Base-by-base conservation (phyloP, 2,329 filamentous ascomycete species). In the Leptoxyphium fumago region DNA sequence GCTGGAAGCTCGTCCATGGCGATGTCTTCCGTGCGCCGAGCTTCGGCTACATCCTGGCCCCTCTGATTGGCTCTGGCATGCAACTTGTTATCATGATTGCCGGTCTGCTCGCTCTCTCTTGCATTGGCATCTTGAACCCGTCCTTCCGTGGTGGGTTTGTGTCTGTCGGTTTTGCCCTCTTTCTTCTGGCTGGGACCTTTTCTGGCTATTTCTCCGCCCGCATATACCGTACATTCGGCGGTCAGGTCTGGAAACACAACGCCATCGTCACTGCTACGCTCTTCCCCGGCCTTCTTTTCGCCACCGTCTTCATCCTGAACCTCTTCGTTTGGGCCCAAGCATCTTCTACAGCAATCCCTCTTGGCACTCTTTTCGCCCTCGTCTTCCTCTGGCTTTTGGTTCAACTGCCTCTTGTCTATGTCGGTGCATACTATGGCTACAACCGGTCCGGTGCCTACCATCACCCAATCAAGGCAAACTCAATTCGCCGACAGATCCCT, bases 311-410 rank as follows among this genome's bases (percentile, higher is more conserved):
- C 63, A 72, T 89, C 41, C 72, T 93, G 46, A 93, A 94, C 60
- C 70, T 93, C 9, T 93, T 93, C 58, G 84, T 91, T 46, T 94
- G 86, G 86, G 80, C 84, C 1, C 84, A 93, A 63, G 84, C 85
- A 0, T 91, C 84, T 10, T 88, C 82, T 61, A 93, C 85, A 1
- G 86, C 86, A 1, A 80, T 94, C 29, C 86, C 86, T 0, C 88
- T 94, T 53, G 75, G 80, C 29, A 91, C 84, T 0, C 70, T 94
- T 2, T 58, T 91, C 29, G 81, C 70, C 7, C 75, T 94, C 2
- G 63, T 85, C 15, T 67, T 78, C 2, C 73, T 94, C 7, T 94
- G 86, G 86, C 75, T 94, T 11, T 78, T 87, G 50, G 81, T 94
- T 46, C 85, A 93, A 59, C 75, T 91, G 11, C 86, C 86, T 1